Evolutionary conservation across 2,329 filamentous ascomycete species (phyloP).

Genomic region (Aspergillus sclerotialis): DNA sequence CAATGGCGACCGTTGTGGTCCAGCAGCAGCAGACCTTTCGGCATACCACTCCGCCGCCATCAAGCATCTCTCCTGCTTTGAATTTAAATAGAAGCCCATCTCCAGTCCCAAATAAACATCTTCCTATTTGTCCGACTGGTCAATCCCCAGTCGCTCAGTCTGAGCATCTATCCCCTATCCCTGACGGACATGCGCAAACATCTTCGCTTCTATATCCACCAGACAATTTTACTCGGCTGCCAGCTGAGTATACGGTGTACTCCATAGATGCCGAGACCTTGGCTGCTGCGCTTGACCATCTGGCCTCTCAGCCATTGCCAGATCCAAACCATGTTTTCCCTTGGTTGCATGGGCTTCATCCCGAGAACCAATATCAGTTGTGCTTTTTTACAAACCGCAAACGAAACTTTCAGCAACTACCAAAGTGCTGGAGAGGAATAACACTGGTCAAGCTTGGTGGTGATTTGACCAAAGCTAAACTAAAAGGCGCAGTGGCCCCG

Average conservation of each 20-base stretch:
- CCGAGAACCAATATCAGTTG: slow-evolving; percentile 79
- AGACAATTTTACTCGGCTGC: slow-evolving; percentile 52
- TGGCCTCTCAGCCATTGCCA: slow-evolving; percentile 72
- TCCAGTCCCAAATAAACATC: slow-evolving; percentile 78
- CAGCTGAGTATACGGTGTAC: slow-evolving; percentile 57
- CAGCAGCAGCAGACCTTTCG: slow-evolving; percentile 41
- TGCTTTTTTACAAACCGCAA: slow-evolving; percentile 79
- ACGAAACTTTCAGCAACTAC: slow-evolving; percentile 62
- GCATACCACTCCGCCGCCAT: slow-evolving; percentile 44
- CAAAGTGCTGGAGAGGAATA: slow-evolving; percentile 70
- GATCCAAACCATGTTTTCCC: slow-evolving; percentile 84
- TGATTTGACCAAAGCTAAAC: slow-evolving; percentile 62
- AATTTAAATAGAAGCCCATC: slow-evolving; percentile 54
- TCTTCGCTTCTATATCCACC: slow-evolving; percentile 71
- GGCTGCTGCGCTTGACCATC: slow-evolving; percentile 65
- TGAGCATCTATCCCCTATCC: slow-evolving; percentile 56
- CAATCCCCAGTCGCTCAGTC: slow-evolving; percentile 57
- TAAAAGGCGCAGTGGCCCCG: slow-evolving; percentile 81
- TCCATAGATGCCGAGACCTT: slow-evolving; percentile 64
- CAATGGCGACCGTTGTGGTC: slow-evolving; percentile 43
- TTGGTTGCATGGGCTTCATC: slow-evolving; percentile 90
- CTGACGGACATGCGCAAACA: slow-evolving; percentile 48
- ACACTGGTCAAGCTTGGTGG: slow-evolving; percentile 86
- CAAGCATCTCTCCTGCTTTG: slow-evolving; percentile 42
- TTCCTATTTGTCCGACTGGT: slow-evolving; percentile 82